Evolutionary conservation across 2,329 filamentous ascomycete genomes (phyloP).

Genomic region (Hymenoscyphus fraxineus): DNA sequence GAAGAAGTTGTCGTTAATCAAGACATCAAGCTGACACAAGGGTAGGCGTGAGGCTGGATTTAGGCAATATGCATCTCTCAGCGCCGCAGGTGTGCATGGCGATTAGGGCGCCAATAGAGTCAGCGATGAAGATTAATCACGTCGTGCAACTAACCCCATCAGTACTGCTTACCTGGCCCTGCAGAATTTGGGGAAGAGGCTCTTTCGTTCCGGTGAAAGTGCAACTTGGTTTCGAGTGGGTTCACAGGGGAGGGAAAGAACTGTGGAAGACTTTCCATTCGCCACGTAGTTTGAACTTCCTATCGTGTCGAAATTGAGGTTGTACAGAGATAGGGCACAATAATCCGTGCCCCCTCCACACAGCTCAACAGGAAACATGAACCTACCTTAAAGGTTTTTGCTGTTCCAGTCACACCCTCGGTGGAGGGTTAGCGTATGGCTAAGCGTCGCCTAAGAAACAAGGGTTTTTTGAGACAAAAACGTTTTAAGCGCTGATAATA

Average conservation of each 20-base stretch:
- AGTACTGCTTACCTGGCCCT: not conserved
- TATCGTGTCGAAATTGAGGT: not conserved
- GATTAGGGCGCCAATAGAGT: slow-evolving; percentile 11
- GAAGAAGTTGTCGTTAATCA: not conserved
- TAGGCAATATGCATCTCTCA: slow-evolving; percentile 15
- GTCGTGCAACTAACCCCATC: slow-evolving; percentile 1
- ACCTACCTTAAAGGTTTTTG: not conserved
- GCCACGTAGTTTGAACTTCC: not conserved
- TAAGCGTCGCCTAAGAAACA: too few species aligned
- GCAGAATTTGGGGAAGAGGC: slow-evolving; percentile 2
- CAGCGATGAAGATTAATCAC: not conserved
- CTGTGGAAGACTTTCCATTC: not conserved
- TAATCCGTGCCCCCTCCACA: not conserved
- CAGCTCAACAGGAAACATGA: not conserved
- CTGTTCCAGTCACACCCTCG: too few species aligned
- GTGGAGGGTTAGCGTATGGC: too few species aligned
- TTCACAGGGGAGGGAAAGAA: not conserved
- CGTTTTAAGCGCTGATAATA: too few species aligned
- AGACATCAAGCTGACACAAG: slow-evolving; percentile 10
- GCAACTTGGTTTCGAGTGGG: too few species aligned
- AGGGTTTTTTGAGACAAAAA: too few species aligned
- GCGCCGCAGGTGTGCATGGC: slow-evolving; percentile 14
- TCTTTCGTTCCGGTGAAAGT: not conserved
- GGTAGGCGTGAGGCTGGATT: slow-evolving; percentile 10
- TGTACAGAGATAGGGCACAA: not conserved